Evolutionary conservation across 768 basidiomycete species (phyloP).

Genomic region (Paxillus involutus): DNA sequence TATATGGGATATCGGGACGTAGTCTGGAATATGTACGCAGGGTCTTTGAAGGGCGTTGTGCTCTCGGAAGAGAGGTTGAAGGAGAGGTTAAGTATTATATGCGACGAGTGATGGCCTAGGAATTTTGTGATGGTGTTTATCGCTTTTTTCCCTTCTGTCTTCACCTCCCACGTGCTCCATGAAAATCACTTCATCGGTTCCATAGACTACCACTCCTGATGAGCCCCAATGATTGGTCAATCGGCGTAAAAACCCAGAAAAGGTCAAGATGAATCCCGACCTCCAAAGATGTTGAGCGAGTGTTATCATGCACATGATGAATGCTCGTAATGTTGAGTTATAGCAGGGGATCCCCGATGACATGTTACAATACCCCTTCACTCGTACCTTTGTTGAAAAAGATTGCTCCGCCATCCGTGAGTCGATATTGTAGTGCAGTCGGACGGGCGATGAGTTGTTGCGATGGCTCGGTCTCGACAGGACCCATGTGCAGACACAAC

Average conservation of each 20-base stretch:
- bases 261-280: not conserved
- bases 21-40: slow-evolving; percentile 49
- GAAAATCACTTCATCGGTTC: too few relatives aligned
- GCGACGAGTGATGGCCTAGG: slow-evolving; percentile 20
- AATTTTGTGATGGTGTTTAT: not conserved
- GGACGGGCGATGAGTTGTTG: slow-evolving; percentile 48
- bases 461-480: slow-evolving; percentile 32
- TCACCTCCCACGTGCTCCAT: not conserved
- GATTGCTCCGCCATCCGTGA: slow-evolving; percentile 61
- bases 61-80: slow-evolving; percentile 38
- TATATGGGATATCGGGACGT: slow-evolving; percentile 75
- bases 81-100: slow-evolving; percentile 38
- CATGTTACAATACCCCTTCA: slow-evolving; percentile 54
- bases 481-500: slow-evolving; percentile 65
- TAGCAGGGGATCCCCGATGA: not conserved
- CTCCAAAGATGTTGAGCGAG: not conserved
- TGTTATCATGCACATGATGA: not conserved
- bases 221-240: too few relatives aligned
- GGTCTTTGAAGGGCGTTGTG: slow-evolving; percentile 31
- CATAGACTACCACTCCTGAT: too few relatives aligned
- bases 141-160: too few relatives aligned
- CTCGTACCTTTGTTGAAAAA: slow-evolving; percentile 78
- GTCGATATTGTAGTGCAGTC: slow-evolving; percentile 65
- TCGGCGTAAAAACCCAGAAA: not conserved
- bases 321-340: not conserved